Percentiles rank a stretch among this genome's conserved stretches.
Conservation (phyloP, 2,329 filamentous ascomycete species). For the Fusarium miscanthi region DNA sequence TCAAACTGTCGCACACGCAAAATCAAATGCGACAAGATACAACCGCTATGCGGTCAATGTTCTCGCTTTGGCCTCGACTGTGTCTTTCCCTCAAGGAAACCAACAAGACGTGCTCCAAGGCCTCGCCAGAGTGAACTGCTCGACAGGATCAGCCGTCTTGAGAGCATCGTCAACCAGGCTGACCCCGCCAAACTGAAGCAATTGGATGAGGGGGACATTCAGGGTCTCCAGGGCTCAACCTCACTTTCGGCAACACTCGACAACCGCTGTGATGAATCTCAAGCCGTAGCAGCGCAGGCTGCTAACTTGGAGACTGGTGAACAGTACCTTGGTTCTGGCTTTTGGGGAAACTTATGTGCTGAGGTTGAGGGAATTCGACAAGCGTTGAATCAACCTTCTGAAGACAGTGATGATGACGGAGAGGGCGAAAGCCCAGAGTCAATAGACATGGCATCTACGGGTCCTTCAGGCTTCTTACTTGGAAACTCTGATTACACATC, state of each 20-base stretch:
- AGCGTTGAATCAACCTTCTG: constrained; percentile 56
- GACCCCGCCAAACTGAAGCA: constrained; percentile 48
- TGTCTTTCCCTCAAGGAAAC: constrained; percentile 58
- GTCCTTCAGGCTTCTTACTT: constrained; percentile 45
- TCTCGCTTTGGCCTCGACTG: constrained; percentile 60
- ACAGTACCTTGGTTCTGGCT: constrained; percentile 56
- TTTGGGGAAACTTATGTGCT: constrained; percentile 57
- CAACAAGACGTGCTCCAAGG: constrained; percentile 54
- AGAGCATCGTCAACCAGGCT: constrained; percentile 58
- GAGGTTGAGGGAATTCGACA: constrained; percentile 59
- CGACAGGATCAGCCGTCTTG: constrained; percentile 57
- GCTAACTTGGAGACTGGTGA: constrained; percentile 37
- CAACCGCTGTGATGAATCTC: constrained; percentile 27
- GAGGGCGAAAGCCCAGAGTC: constrained; percentile 50
- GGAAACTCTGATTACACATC: constrained; percentile 43
- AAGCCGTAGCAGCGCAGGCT: constrained; percentile 30
- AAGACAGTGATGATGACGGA: constrained; percentile 52
- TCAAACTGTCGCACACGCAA: constrained; percentile 72
- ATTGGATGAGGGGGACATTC: constrained; percentile 36
- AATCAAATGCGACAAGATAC: constrained; percentile 67
- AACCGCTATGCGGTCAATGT: constrained; percentile 65
- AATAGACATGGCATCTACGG: constrained; percentile 35
- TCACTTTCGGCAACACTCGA: constrained; percentile 18
- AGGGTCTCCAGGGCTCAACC: not conserved
- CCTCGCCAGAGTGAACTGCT: constrained; percentile 58